Evolutionary conservation across 495 filamentous ascomycete species (phyloP).

Genomic region (Hyaloscypha bicolor): DNA sequence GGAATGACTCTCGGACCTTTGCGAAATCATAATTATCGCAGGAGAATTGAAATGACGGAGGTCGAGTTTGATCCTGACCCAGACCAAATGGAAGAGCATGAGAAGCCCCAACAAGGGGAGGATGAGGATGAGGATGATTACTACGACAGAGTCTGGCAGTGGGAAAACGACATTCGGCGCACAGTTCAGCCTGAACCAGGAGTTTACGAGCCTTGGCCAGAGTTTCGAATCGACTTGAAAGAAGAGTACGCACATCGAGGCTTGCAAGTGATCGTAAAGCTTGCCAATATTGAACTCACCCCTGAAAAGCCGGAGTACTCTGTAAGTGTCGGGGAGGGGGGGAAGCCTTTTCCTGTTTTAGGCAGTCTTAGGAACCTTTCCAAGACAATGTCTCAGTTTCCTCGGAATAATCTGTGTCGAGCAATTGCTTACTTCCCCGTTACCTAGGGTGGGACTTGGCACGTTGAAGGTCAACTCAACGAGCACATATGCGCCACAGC

Average conservation of each 20-base stretch:
- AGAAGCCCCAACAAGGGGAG: slow-evolving; percentile 1
- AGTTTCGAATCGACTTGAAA: neutral
- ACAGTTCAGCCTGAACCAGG: slow-evolving; percentile 12
- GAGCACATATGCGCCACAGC: slow-evolving; percentile 61
- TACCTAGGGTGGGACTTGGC: slow-evolving; percentile 34
- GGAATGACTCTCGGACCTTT: slow-evolving; percentile 39
- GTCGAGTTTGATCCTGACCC: neutral
- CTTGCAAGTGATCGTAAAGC: slow-evolving; percentile 43
- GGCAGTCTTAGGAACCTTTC: too few species aligned
- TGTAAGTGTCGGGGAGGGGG: too few species aligned
- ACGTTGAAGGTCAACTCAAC: slow-evolving; percentile 42
- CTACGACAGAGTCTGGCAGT: slow-evolving; percentile 3
- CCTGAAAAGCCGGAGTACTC: slow-evolving; percentile 37
- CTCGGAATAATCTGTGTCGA: too few species aligned
- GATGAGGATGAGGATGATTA: slow-evolving; percentile 16
- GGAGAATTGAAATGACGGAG: neutral
- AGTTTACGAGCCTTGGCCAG: neutral
- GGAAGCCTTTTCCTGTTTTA: too few species aligned
- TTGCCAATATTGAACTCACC: slow-evolving; percentile 40
- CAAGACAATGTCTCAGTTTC: too few species aligned
- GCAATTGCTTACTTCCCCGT: too few species aligned
- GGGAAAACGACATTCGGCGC: slow-evolving; percentile 1
- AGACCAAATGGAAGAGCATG: slow-evolving; percentile 1
- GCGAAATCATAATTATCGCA: neutral
- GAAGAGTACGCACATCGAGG: slow-evolving; percentile 29